Percentiles rank a stretch among this genome's conserved stretches.
Conservation (phyloP, 805 yeast genomes). For the Kodamaea fukazawae region DNA sequence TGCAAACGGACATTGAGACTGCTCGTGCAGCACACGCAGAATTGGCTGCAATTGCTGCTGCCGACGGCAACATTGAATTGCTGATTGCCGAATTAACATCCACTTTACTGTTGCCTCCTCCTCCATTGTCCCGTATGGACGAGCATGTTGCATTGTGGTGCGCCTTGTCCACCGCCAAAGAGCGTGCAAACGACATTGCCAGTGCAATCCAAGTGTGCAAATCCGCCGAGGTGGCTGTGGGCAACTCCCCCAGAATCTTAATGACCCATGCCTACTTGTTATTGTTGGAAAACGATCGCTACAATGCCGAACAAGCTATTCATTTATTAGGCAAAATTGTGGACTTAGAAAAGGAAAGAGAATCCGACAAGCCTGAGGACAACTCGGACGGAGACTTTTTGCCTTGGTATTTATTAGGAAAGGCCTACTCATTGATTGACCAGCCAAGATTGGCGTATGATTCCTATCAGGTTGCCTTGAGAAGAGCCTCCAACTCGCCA, state of each 20-base stretch:
- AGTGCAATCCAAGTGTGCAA: constrained; percentile 52
- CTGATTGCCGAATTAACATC: constrained; percentile 50
- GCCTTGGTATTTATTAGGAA: constrained; percentile 57
- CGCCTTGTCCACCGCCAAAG: constrained; percentile 50
- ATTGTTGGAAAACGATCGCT: constrained; percentile 26
- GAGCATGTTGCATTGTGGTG: constrained; percentile 54
- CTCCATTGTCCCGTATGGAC: constrained; percentile 42
- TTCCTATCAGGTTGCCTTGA: constrained; percentile 51
- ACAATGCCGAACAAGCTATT: constrained; percentile 36
- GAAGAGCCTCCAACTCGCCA: constrained; percentile 53
- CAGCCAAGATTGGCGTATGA: constrained; percentile 54
- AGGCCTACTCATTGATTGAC: constrained; percentile 46
- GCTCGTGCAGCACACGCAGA: constrained; percentile 54
- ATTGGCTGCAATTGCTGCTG: constrained; percentile 52
- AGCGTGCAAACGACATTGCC: constrained; percentile 46
- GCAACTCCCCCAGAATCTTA: constrained; percentile 43
- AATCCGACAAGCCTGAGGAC: constrained; percentile 14
- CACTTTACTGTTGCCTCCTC: constrained; percentile 50
- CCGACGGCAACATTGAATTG: constrained; percentile 48
- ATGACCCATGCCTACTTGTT: constrained; percentile 51
- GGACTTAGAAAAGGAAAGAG: constrained; percentile 20
- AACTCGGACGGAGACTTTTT: constrained; percentile 46
- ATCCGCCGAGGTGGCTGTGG: constrained; percentile 44
- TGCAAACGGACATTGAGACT: constrained; percentile 39
- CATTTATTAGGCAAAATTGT: constrained; percentile 32